Evolutionary conservation across 257 asterid species (phyloP), one percentile per base, ranked within the genome.

Genomic region (Gentiana straminea): DNA sequence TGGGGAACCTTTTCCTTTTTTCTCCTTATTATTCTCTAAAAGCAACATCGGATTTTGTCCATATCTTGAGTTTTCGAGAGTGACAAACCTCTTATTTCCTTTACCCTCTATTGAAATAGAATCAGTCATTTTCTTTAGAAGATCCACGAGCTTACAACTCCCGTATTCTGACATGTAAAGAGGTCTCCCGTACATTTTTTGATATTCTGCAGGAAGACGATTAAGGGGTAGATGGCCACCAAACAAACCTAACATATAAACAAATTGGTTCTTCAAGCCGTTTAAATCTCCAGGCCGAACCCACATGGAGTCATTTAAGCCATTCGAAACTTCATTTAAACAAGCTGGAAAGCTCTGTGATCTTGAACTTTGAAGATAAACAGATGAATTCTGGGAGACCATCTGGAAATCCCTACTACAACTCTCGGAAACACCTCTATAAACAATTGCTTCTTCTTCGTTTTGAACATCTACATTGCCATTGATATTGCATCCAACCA

Each of bases 221-320:
- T 64, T 61, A 49, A 93, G 76, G 49, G 79, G 82, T 71, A 93
- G 53, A 68, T 73, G 60, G 36, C 99, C 99, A 49, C 94, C 91
- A 4, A 73, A 74, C 43, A 78, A 53, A 62, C 80, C 89, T 36
- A 93, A 94, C 77, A 93, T 67, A 52, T 77, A 86, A 43, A 86
- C 86, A 60, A 93, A 43, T 73, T 89, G 99, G 32, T 75, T 82
- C 77, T 76, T 84, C 77, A 93, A 76, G 55, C 94, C 96, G 59
- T 75, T 78, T 46, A 88, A 37, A 72, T 93, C 94, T 59, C 97
- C 96, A 15, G 95, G 95, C 67, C 82, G 94, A 35, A 86, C 94
- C 91, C 86, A 85, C 38, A 50, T 53, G 74, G 75, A 54, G 82
- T 83, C 82, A 46, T 67, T 66, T 47, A 72, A 77, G 70, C 70